Conservation (phyloP, 176 grass and related monocot species). For the Paspalum vaginatum region DNA sequence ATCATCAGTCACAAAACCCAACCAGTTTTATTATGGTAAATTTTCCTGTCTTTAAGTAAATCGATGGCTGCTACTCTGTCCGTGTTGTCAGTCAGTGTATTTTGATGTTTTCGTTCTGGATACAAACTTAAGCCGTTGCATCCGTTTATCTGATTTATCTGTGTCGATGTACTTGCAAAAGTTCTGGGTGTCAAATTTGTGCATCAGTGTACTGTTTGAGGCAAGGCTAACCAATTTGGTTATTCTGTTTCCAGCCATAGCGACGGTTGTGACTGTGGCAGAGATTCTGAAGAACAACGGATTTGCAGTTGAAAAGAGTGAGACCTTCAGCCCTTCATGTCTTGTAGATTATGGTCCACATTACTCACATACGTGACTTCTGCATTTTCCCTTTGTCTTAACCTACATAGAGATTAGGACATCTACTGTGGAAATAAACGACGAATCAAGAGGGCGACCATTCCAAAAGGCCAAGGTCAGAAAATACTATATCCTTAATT, state of each 20-base stretch:
- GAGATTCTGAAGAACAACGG: conserved; percentile 95
- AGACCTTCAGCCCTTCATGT: conserved; percentile 1
- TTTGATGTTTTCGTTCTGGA: not conserved
- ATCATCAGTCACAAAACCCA: not conserved
- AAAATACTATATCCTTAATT: not conserved
- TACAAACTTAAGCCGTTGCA: not conserved
- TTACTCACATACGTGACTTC: not conserved
- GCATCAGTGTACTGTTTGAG: not conserved
- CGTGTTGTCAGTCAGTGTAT: not conserved
- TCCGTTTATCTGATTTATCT: not conserved
- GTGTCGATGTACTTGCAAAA: not conserved
- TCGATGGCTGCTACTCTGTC: not conserved
- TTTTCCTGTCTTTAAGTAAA: not conserved
- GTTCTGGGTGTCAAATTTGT: not conserved
- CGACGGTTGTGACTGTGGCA: conserved; percentile 81
- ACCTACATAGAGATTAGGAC: conserved; percentile 71
- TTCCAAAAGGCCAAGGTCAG: conserved; percentile 93
- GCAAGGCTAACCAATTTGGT: conserved; percentile 11
- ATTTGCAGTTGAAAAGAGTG: conserved; percentile 87
- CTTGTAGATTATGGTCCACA: not conserved
- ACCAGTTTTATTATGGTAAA: not conserved
- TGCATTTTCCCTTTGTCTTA: not conserved
- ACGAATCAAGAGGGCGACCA: conserved; percentile 64
- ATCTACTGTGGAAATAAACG: conserved; percentile 86
- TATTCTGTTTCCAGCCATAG: conserved; percentile 68